Conservation (phyloP, 108 stramenopile species). For the Aurantiochytrium sp. region DNA sequence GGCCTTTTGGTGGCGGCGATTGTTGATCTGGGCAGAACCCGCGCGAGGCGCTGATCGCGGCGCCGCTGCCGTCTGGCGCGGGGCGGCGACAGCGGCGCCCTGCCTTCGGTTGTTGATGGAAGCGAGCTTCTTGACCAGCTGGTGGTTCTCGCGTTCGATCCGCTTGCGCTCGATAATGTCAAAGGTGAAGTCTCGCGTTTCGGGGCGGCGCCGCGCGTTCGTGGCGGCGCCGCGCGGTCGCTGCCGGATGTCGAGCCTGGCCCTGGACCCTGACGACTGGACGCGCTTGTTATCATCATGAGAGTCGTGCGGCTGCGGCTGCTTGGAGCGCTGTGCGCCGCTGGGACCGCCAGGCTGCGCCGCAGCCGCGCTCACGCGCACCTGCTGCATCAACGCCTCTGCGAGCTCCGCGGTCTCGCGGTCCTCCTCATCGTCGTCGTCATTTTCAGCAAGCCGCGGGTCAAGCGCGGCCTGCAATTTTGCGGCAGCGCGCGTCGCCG, state of each 20-base stretch:
- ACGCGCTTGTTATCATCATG: no score
- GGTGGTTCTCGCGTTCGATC: not conserved
- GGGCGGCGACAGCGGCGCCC: not conserved
- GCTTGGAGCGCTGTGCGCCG: no score
- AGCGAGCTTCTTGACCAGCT: not conserved
- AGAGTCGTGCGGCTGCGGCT: no score
- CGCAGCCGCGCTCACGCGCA: not conserved
- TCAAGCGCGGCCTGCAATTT: no score
- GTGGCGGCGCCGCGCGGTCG: not conserved
- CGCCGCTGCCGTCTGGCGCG: not conserved
- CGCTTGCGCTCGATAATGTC: not conserved
- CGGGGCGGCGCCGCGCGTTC: not conserved
- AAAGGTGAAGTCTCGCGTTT: not conserved
- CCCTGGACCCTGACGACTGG: no score
- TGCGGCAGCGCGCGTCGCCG: no score
- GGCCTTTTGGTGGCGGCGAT: not conserved
- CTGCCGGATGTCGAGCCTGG: not conserved
- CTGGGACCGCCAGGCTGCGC: no score
- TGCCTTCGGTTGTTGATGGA: not conserved
- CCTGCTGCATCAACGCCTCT: not conserved
- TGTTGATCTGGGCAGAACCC: not conserved
- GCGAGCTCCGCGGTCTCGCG: not conserved
- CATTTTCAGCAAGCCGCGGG: no score
- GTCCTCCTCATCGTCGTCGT: not conserved
- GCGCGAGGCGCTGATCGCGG: not conserved